A percentile compares a stretch with the other conserved stretches of the same genome.
These are phyloP conservation scores for Aspergillus homomorphus DNA, from an alignment of 495 filamentous ascomycete species.

Conservation along the genomic window DNA sequence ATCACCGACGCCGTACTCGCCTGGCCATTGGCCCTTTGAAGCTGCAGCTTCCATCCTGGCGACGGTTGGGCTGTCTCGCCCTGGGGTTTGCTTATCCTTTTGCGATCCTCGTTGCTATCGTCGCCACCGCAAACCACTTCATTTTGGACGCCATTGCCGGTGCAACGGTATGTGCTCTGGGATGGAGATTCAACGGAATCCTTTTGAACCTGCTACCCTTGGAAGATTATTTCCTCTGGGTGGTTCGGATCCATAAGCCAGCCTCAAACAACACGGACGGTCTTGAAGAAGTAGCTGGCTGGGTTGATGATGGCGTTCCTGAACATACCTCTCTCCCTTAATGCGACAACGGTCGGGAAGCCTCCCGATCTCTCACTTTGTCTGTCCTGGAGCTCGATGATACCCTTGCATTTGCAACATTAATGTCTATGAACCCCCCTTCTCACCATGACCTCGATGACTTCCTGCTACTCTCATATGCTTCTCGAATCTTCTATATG, in stretches of 20 bases:
- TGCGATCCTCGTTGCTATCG: slow-evolving; percentile 62
- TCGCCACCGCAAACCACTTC: slow-evolving; percentile 73
- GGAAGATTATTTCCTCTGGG: slow-evolving; percentile 65
- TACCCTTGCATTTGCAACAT: slow-evolving; percentile 12
- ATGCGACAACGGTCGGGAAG: background rate
- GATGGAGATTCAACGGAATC: slow-evolving; percentile 56
- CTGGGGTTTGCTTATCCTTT: slow-evolving; percentile 63
- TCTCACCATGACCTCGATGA: slow-evolving; percentile 7
- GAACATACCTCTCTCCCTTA: slow-evolving; percentile 15
- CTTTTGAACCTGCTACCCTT: slow-evolving; percentile 58
- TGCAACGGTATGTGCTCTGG: slow-evolving; percentile 53
- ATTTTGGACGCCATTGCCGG: slow-evolving; percentile 70
- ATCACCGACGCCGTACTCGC: slow-evolving; percentile 30
- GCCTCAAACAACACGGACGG: slow-evolving; percentile 26
- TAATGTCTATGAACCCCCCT: slow-evolving; percentile 3
- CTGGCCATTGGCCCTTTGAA: slow-evolving; percentile 20
- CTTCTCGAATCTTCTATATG: background rate
- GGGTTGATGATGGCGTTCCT: slow-evolving; percentile 22
- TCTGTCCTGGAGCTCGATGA: slow-evolving; percentile 8
- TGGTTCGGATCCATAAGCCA: slow-evolving; percentile 61
- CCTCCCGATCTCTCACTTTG: background rate
- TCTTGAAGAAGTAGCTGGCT: slow-evolving; percentile 14
- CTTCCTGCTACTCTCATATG: background rate
- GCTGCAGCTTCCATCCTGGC: slow-evolving; percentile 39
- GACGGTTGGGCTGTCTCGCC: slow-evolving; percentile 41